Conservation (phyloP, 2,329 filamentous ascomycete genomes). For the Hypoxylon sp. region DNA sequence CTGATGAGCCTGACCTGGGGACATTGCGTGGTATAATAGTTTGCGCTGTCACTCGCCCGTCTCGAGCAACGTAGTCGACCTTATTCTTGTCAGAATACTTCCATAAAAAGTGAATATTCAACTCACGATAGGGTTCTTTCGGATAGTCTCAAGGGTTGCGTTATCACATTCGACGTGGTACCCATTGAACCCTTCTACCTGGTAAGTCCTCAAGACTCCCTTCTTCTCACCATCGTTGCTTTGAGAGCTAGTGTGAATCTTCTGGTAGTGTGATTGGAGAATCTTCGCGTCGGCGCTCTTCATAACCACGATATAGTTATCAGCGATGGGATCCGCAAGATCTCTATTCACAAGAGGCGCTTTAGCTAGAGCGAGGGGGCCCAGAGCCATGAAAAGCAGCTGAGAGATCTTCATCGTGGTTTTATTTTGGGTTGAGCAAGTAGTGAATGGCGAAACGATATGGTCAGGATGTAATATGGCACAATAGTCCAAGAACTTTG, state of each 20-base stretch:
- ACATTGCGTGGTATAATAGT: constrained; percentile 8
- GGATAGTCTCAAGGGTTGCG: constrained; percentile 44
- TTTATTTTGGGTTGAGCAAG: background rate
- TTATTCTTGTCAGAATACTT: constrained; percentile 33
- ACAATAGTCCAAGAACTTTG: background rate
- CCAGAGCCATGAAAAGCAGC: constrained; percentile 31
- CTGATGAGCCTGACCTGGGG: constrained; percentile 25
- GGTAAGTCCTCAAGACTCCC: constrained; percentile 47
- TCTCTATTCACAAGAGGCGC: constrained; percentile 46
- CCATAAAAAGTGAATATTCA: background rate
- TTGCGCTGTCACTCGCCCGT: constrained; percentile 41
- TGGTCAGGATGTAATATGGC: no score
- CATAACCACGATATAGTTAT: constrained; percentile 52
- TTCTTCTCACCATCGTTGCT: constrained; percentile 24
- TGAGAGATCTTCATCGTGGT: constrained; percentile 38
- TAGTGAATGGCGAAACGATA: background rate
- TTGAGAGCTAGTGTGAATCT: constrained; percentile 35
- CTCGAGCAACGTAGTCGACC: constrained; percentile 49
- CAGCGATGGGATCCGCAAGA: constrained; percentile 34
- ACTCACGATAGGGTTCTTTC: constrained; percentile 43
- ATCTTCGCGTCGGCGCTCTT: constrained; percentile 33
- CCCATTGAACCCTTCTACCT: constrained; percentile 45
- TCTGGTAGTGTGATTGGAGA: constrained; percentile 42
- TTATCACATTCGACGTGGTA: constrained; percentile 51
- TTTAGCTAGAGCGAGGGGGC: constrained; percentile 35